phyloP scores from a whole-genome alignment of 179 eudicot genomes.

The Pouteria campechiana region DNA sequence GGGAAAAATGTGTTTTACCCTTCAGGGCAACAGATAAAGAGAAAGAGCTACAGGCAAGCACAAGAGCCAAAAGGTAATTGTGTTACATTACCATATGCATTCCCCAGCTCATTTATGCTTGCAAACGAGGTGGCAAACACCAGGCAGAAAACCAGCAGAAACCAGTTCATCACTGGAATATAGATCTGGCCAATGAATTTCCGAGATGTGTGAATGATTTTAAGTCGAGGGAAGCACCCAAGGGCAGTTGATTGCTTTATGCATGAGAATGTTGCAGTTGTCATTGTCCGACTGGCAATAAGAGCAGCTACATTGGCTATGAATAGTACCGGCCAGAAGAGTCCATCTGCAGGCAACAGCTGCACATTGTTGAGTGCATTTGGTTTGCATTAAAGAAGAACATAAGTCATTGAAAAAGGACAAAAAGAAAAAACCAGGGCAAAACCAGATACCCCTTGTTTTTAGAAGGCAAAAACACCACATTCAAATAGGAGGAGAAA shows the following conservation, averaged over 20 bases:
- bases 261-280: constrained; percentile 95
- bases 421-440: neutral
- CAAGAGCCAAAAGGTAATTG: constrained; percentile 2
- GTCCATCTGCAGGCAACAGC: constrained; percentile 64
- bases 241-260: constrained; percentile 91
- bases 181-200: constrained; percentile 98
- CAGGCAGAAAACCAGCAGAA: constrained; percentile 64
- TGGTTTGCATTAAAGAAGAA: no score
- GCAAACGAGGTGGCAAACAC: constrained; percentile 75
- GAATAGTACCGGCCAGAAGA: constrained; percentile 83
- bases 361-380: constrained; percentile 4
- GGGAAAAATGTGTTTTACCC: no score
- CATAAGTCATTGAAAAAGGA: neutral
- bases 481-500: no score
- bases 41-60: neutral
- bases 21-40: no score
- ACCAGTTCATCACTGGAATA: constrained; percentile 97
- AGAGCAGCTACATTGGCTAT: constrained; percentile 90
- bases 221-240: constrained; percentile 97
- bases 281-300: constrained; percentile 95
- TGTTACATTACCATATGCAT: constrained; percentile 97
- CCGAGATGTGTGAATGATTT: constrained; percentile 90
- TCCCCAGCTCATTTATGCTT: constrained; percentile 75
- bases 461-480: no score
- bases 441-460: no score